Base-by-base conservation (phyloP, 176 grass and related monocot species). In the Oryza longistaminata region DNA sequence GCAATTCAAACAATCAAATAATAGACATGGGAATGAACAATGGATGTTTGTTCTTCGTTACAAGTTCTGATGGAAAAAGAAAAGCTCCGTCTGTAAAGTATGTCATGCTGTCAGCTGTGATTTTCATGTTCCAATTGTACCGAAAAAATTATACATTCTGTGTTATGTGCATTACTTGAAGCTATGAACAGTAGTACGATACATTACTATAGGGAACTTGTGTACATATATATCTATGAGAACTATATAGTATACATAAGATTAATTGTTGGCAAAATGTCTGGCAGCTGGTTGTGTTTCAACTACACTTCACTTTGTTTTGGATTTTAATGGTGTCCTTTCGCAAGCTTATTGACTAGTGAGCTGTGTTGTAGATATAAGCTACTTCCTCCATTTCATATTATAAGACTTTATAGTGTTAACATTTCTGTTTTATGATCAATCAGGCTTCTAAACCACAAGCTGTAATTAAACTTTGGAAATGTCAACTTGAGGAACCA, bases 401-500 rank as follows among this genome's bases (percentile, higher is more conserved):
- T n/a, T n/a, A n/a, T n/a, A n/a, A n/a, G n/a, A n/a, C n/a, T n/a
- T n/a, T n/a, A n/a, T n/a, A n/a, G n/a, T n/a, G n/a, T n/a, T n/a
- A n/a, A n/a, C n/a, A n/a, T n/a, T 65, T 58, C 0, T 71, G 78
- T 64, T 76, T 48, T 88, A 69, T 88, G 86, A 74, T 58, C 48
- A 85, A 66, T 37, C 84, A 93, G 94, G 85, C 83, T 74, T 83
- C 92, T 64, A 92, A 82, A 87, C 96, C 90, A 33, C 90, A 79
- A 74, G 82, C 16, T 78, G 84, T 92, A 80, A 53, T 99, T 79
- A 87, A 88, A 73, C 90, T 99, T 75, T 94, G 88, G 90, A 94
- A 92, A 92, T 91, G 75, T 85, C 88, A 92, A 67, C 77, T 99
- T 74, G 93, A 94, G 39, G 82, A 92, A 83, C 93, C 96, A 80